Evolutionary conservation across 2,329 filamentous ascomycete species (phyloP), one percentile per base, ranked within the genome.

Genomic region (Trichoderma citrinoviride): DNA sequence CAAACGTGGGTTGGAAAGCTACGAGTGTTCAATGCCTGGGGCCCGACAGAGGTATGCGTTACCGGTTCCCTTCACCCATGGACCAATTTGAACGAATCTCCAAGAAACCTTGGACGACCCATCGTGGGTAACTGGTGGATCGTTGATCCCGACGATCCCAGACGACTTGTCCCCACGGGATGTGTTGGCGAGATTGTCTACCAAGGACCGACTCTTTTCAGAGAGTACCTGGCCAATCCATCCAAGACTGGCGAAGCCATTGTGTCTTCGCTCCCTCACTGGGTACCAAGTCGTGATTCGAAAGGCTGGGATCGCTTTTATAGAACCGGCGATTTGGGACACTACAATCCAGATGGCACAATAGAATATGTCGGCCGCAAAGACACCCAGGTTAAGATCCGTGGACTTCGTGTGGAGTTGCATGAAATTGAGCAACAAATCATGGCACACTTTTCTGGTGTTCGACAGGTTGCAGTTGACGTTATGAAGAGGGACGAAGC

Each of bases 311-410:
- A 17, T 17, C 61, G 53, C 0, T 66, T 79, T 3, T 83, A 82
- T 67, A 78, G 77, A 65, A 82, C 81, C 1, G 81, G 81, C 6
- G 81, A 83, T 66, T 71, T 83, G 7, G 80, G 73, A 1, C 71
- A 70, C 52, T 80, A 80, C 27, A 71, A 77, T 43, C 70, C 71
- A 0, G 64, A 67, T n/a, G 68, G 61, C 17, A 49, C 41, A 4
- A 8, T 64, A 5, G 61, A 64, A 21, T 41, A 46, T 7, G 5
- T 8, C n/a, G 43, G 52, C 3, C 61, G 61, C 6, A 64, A 64
- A 15, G 61, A 64, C 1, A 57, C 41, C 6, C 61, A 64, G 19
- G 43, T 64, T 7, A 64, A 64, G 21, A 56, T 64, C 27, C 61
- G 61, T 49, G 61, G 61, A 0, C 61, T 57, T 23, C 61, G 61